These are phyloP conservation scores for Pyrus betulifolia DNA, from an alignment of 306 rosid genomes.

Conservation along the genomic window DNA sequence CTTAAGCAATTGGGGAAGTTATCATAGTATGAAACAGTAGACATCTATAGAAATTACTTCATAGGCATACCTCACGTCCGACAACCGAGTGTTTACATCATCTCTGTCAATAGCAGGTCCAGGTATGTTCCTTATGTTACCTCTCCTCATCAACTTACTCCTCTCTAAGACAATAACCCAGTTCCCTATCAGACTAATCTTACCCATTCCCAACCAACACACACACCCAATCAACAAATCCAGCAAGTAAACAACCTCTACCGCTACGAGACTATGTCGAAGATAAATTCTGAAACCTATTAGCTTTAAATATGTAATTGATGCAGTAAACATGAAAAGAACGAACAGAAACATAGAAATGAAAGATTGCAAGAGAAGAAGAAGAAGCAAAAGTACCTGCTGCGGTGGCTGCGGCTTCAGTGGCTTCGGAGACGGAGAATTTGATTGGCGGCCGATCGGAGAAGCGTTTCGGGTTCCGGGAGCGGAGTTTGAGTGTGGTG, in stretches of 20 bases:
- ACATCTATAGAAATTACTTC: neutral
- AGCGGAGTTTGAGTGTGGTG: slow-evolving; percentile 20
- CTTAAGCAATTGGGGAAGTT: neutral
- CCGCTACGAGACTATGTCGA: neutral
- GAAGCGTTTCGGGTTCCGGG: slow-evolving; percentile 5
- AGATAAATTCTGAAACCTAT: neutral
- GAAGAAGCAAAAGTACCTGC: slow-evolving; percentile 20
- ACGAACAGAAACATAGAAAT: neutral
- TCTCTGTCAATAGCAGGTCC: slow-evolving; percentile 92
- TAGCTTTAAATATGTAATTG: neutral
- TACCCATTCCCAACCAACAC: neutral
- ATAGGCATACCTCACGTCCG: slow-evolving; percentile 77
- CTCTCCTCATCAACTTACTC: slow-evolving; percentile 62
- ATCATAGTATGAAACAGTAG: neutral
- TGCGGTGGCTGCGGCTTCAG: slow-evolving; percentile 33
- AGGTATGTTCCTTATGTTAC: slow-evolving; percentile 77
- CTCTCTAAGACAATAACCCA: slow-evolving; percentile 18
- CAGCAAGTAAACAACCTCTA: neutral
- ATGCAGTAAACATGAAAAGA: too few species aligned
- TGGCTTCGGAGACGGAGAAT: slow-evolving; percentile 68
- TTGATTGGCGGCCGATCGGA: slow-evolving; percentile 24
- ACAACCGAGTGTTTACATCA: slow-evolving; percentile 85
- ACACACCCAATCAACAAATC: neutral
- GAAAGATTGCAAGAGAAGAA: neutral
- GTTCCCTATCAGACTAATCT: neutral